Base-by-base conservation (phyloP, 73 alveolate genomes). In the Tetrahymena borealis region DNA sequence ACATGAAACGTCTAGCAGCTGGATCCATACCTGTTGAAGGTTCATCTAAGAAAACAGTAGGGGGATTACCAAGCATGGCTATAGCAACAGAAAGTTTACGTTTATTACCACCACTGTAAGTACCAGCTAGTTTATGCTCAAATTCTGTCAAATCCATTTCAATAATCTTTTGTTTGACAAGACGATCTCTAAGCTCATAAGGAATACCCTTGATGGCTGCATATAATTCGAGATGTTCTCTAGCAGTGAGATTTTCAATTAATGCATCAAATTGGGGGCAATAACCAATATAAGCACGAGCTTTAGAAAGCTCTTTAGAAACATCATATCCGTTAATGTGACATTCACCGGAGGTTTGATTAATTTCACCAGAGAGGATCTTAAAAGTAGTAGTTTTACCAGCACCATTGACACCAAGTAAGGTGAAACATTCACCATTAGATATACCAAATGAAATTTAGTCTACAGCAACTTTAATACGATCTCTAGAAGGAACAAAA, bases 11-110 rank as follows among this genome's bases (percentile, higher is more conserved):
- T 94, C 99, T 97, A 12, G 99, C 99, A 91, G 97, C 98, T 13
- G 99, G 99, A 91, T 98, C 99, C 99, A 98, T 98, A 78, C 99
- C 99, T 1, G 99, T 98, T 4, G 99, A 96, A 13, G 99, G 99
- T 94, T 98, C 99, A 92, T 98, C 99, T 28, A 98, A 94, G 96
- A 98, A 98, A 32, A 98, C 99, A 42, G 98, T 98, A 11, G 99
- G 99, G 11, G 99, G 99, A 95, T 98, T 98, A 36, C 99, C 99
- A 79, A 98, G 98, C 98, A 98, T 96, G 0, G 99, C 99, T 96
- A 98, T 98, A 12, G 99, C 99, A 20, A 98, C 99, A 32, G 99
- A 98, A 77, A 98, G 97, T 79, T 98, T 98, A 92, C 99, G 94
- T 93, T 98, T 98, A 96, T 98, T 98, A 33, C 99, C 99, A 39